Evolutionary conservation across 2,329 filamentous ascomycete species (phyloP), one percentile per base, ranked within the genome.

Genomic region (Diaporthe nobilis): DNA sequence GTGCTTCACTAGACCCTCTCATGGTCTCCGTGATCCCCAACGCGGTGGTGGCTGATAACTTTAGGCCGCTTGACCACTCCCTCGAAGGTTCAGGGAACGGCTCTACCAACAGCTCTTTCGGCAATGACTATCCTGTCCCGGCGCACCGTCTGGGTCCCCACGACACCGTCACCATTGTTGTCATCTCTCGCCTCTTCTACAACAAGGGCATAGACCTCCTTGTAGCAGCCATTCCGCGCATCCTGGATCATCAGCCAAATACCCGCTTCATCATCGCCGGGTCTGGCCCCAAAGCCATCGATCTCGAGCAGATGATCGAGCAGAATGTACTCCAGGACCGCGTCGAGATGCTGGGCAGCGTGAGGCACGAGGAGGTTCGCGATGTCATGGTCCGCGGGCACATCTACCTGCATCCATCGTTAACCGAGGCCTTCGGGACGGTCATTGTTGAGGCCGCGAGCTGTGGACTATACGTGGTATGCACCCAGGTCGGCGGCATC

Each of bases 1-100:
- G 97, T 81, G 97, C 97, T 5, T 98, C 96, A 0, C 90, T 99
- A 2, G 97, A 99, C 81, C 97, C 97, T 2, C 88, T 98, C 34
- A 98, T 98, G 93, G 97, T 99, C 31, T 98, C 96, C 0, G 97
- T 98, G 51, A 98, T 99, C 75, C 97, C 97, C 20, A 99, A 99
- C 79, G 97, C 97, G 13, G 94, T 99, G 2, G 97, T 99, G 1
- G 96, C 97, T 15, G 96, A 98, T 81, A 98, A 98, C 85, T 99
- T 99, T 82, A 92, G 93, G 71, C 97, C 96, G 0, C 84, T 94
- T 2, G 88, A 88, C 72, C 87, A 88, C 78, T 82, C 76, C 10
- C 71, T 79, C 51, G 76, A 79, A 63, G 47, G 75, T 20, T 37
- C 74, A 67, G 55, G 74, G 77, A 34, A 12, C n/a, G 37, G 58